Percentiles rank a stretch among this genome's conserved stretches.
phyloP scores from a whole-genome alignment of 345 rosid genomes.

The Raphanus sativus region DNA sequence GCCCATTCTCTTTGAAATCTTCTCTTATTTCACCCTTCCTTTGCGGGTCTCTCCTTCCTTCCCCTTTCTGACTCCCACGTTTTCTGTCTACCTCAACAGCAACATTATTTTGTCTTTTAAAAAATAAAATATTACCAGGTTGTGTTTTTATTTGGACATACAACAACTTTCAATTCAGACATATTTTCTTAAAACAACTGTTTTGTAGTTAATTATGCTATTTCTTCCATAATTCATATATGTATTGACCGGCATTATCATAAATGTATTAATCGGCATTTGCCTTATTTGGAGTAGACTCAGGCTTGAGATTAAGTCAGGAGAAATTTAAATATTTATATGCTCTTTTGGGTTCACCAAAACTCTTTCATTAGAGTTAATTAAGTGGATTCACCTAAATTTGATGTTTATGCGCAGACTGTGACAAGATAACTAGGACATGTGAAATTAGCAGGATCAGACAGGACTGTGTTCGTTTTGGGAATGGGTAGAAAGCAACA shows the following conservation, averaged over 20 bases:
- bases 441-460: background rate
- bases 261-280: background rate
- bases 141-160: background rate
- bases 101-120: background rate
- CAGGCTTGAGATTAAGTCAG: background rate
- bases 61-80: conserved; percentile 23
- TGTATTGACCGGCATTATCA: background rate
- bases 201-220: background rate
- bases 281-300: background rate
- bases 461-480: background rate
- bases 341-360: background rate
- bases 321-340: background rate
- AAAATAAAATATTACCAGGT: background rate
- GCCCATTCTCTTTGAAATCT: conserved; percentile 12
- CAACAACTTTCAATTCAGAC: background rate
- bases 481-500: background rate
- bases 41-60: conserved; percentile 29
- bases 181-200: background rate
- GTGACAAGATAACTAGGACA: background rate
- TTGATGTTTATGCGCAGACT: background rate
- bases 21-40: conserved; percentile 11
- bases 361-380: background rate
- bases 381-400: conserved; percentile 16
- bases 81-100: conserved; percentile 4
- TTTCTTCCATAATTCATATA: background rate